Percentiles rank a stretch among this genome's conserved stretches.
Evolutionary conservation across 176 grass and related monocot genomes (phyloP).

Genomic region (Musa itinerans): DNA sequence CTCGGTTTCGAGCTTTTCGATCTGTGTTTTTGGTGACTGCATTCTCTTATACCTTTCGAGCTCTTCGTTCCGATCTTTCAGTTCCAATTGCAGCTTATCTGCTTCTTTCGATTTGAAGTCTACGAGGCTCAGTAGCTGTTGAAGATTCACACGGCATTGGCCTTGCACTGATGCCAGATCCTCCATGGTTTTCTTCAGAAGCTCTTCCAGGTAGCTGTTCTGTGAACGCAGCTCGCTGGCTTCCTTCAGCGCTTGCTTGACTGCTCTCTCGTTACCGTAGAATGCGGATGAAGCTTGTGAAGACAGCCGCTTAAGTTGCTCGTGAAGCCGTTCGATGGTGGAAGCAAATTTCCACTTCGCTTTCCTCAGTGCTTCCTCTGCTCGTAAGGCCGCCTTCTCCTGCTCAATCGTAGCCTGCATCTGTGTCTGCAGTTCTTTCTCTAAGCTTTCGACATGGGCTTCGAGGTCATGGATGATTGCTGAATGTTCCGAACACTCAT

Average conservation of each 20-base stretch:
- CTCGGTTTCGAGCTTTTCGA: constrained; percentile 44
- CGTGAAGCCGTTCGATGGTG: constrained; percentile 55
- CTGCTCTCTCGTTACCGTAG: constrained; percentile 46
- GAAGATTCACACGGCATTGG: constrained; percentile 53
- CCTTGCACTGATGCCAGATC: constrained; percentile 43
- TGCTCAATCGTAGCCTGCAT: constrained; percentile 58
- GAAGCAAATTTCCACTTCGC: constrained; percentile 55
- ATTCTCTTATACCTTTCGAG: constrained; percentile 61
- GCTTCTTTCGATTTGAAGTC: constrained; percentile 83
- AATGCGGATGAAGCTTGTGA: constrained; percentile 76
- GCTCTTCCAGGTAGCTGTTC: constrained; percentile 63
- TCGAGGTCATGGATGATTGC: constrained; percentile 83
- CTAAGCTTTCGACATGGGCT: constrained; percentile 55
- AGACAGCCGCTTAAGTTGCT: constrained; percentile 64
- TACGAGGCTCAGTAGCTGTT: constrained; percentile 58
- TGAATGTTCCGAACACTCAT: constrained; percentile 89
- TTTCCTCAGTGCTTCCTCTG: constrained; percentile 69
- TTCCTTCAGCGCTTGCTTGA: constrained; percentile 68
- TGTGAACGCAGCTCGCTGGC: constrained; percentile 51
- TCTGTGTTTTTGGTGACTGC: constrained; percentile 36
- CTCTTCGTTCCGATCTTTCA: constrained; percentile 55
- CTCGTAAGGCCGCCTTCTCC: constrained; percentile 68
- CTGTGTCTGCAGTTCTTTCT: constrained; percentile 66
- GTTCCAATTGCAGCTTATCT: constrained; percentile 45
- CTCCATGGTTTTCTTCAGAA: constrained; percentile 51